Evolutionary conservation across 306 rosid species (phyloP), one percentile per base, ranked within the genome.

Genomic region (Malus sieversii): DNA sequence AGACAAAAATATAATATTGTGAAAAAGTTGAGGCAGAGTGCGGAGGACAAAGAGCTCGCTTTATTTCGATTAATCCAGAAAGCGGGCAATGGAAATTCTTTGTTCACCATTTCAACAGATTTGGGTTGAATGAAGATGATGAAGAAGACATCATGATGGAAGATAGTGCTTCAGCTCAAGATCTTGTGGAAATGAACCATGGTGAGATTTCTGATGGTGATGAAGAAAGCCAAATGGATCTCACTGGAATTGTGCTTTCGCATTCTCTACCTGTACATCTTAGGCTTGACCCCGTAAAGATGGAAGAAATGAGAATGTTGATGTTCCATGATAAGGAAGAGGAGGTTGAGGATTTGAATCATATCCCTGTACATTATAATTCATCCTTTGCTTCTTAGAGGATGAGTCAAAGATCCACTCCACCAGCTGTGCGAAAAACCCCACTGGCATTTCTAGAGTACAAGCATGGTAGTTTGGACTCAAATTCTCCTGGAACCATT

Each of bases 61-160:
- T 92, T 84, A 35, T 92, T 75, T 95, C 98, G 30, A 90, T 90
- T 82, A 85, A 92, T 77, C 78, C 78, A 12, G 80, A 33, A 59
- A 89, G 82, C 57, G 86, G 93, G 72, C 91, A 92, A 74, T 95
- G 96, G 97, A 92, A 87, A 75, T 92, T 95, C 78, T 77, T 82
- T 76, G 98, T 92, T 77, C 68, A 80, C 70, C 98, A 95, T 82
- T 95, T 95, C 76, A 95, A 97, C 74, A 92, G 97, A 84, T 95
- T 95, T 85, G 98, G 98, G 45, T 89, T 95, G 72, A 87, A 61
- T 59, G 96, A 90, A 1, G 97, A 95, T 18, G 96, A 94, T 75
- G 98, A 95, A 71, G 98, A 86, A 77, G 97, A 92, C 75, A 81
- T 88, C 33, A 67, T 78, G 59, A 89, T 90, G 92, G 90, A 86